Conservation (phyloP, 352 stramenopile species). For the Plasmopara halstedii region DNA sequence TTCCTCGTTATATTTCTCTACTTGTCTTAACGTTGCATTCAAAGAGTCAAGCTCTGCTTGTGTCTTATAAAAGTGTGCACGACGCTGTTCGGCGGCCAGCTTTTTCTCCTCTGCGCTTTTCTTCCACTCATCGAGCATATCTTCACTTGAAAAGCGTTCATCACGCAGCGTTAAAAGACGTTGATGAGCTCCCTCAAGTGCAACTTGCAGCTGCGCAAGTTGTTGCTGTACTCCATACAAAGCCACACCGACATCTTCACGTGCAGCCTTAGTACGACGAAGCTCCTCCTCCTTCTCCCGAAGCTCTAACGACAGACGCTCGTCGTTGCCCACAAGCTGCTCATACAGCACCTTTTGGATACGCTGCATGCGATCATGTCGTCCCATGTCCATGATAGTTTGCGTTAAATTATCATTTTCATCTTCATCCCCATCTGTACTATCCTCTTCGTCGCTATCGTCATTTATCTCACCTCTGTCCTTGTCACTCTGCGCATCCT, state of each 20-base stretch:
- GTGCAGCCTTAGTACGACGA: conserved; percentile 47
- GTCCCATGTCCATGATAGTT: conserved; percentile 77
- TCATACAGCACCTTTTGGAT: conserved; percentile 82
- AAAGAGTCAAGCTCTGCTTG: conserved; percentile 85
- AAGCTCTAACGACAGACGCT: conserved; percentile 60
- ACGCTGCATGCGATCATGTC: conserved; percentile 72
- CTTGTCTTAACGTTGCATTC: conserved; percentile 77
- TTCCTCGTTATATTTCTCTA: conserved; percentile 92
- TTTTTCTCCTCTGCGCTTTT: conserved; percentile 55
- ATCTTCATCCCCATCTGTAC: conserved; percentile 42
- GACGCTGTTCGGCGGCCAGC: conserved; percentile 45
- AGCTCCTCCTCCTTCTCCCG: conserved; percentile 76
- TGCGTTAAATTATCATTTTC: conserved; percentile 59
- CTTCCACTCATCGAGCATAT: conserved; percentile 68
- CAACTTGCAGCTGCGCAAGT: conserved; percentile 87
- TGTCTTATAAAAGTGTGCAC: conserved; percentile 69
- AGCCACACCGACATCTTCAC: conserved; percentile 88
- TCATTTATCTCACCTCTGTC: conserved; percentile 17
- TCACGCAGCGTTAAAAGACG: conserved; percentile 61
- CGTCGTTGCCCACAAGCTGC: conserved; percentile 68
- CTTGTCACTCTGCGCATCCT: neutral
- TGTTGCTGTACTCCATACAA: conserved; percentile 94
- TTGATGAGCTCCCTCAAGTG: conserved; percentile 76
- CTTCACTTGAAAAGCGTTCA: conserved; percentile 58
- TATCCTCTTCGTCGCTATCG: conserved; percentile 24